Conservation (phyloP, 768 basidiomycete species). For the Lactifluus echinatus region DNA sequence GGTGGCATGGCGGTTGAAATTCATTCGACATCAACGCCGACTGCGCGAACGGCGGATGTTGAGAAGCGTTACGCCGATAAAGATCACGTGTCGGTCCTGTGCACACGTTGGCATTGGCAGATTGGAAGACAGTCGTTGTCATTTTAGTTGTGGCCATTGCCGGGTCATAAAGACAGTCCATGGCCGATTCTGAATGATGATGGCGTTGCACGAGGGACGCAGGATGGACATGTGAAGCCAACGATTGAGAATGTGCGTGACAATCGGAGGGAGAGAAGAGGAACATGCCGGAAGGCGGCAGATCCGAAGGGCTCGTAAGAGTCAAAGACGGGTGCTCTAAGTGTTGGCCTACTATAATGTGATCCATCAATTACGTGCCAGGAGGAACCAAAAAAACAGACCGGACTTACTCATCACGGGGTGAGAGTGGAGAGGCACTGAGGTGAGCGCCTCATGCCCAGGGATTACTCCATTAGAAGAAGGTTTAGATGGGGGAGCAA, state of each 20-base stretch:
- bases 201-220: neutral
- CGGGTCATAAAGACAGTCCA: neutral
- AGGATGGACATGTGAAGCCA: neutral
- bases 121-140: neutral
- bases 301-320: neutral
- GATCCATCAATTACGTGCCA: conserved; percentile 1
- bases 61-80: neutral
- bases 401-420: conserved; percentile 6
- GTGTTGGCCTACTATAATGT: neutral
- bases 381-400: neutral
- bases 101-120: neutral
- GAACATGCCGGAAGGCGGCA: neutral
- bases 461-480: conserved; percentile 4
- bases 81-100: neutral
- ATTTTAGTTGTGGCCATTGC: neutral
- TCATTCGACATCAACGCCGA: neutral
- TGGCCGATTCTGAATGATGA: neutral
- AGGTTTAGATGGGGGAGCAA: neutral
- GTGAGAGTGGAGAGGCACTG: neutral
- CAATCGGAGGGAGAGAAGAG: neutral
- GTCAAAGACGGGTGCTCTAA: neutral
- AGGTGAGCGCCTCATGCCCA: neutral
- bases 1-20: neutral
- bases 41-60: neutral
- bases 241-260: neutral